These are phyloP conservation scores for Dalbergia oliveri DNA, from an alignment of 306 rosid species.

Conservation along the genomic window DNA sequence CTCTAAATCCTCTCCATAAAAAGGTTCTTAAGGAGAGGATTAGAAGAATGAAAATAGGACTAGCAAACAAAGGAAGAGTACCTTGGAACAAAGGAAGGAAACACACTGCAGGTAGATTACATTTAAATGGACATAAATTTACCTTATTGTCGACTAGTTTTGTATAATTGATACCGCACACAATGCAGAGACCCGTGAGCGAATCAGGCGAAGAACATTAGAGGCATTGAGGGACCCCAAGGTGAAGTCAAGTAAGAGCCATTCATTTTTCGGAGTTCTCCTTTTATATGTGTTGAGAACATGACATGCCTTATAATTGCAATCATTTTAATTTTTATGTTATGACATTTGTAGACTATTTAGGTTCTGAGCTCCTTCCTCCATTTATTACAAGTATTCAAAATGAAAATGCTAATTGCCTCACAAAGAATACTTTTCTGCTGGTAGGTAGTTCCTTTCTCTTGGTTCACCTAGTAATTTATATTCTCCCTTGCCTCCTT, in stretches of 20 bases:
- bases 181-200: conserved; percentile 74
- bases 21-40: conserved; percentile 64
- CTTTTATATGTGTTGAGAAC: conserved; percentile 22
- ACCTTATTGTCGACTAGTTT: conserved; percentile 33
- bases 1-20: conserved; percentile 29
- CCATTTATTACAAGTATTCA: conserved; percentile 15
- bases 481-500: conserved; percentile 13
- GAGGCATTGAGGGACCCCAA: conserved; percentile 90
- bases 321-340: conserved; percentile 9
- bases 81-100: conserved; percentile 98
- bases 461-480: conserved; percentile 11
- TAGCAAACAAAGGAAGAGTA: conserved; percentile 87
- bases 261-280: conserved; percentile 48
- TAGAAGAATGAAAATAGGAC: conserved; percentile 78
- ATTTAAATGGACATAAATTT: conserved; percentile 31
- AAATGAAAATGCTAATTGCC: conserved; percentile 7
- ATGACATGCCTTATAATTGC: conserved; percentile 24
- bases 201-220: conserved; percentile 73
- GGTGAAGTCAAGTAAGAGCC: conserved; percentile 90
- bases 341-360: neutral
- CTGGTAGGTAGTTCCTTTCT: conserved; percentile 7
- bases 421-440: conserved; percentile 6
- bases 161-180: conserved; percentile 25
- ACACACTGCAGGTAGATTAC: conserved; percentile 71
- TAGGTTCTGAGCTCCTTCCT: conserved; percentile 26